Evolutionary conservation across 345 rosid genomes (phyloP).

Genomic region (Lagerstroemia speciosa): DNA sequence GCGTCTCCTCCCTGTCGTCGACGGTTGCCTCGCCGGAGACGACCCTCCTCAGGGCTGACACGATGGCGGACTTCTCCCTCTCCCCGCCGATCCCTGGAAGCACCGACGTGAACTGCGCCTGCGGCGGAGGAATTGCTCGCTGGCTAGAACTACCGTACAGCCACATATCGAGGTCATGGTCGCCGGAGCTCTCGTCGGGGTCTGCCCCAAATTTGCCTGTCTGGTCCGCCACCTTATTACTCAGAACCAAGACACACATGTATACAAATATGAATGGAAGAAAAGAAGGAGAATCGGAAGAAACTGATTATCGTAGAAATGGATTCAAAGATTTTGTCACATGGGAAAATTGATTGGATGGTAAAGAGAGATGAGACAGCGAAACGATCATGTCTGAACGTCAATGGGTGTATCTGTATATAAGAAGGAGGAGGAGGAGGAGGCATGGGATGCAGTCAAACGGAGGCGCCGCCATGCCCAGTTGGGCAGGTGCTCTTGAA

Average conservation of each 20-base stretch:
- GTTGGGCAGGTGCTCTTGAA: too few relatives aligned
- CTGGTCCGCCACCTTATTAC: not conserved
- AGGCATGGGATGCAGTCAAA: not conserved
- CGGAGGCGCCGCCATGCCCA: not conserved
- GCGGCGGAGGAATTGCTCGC: not conserved
- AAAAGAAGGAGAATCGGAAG: not conserved
- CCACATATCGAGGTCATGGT: not conserved
- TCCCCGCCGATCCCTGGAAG: slow-evolving; percentile 25
- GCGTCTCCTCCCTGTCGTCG: slow-evolving; percentile 27
- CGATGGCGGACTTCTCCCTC: slow-evolving; percentile 69
- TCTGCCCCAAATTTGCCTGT: not conserved
- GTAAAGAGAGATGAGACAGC: not conserved
- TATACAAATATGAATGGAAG: not conserved
- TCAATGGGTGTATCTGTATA: not conserved
- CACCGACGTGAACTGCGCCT: not conserved
- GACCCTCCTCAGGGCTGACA: slow-evolving; percentile 61
- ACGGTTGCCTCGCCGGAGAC: slow-evolving; percentile 49
- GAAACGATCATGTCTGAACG: not conserved
- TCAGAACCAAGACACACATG: not conserved
- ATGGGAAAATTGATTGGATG: not conserved
- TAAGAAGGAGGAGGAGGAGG: too few relatives aligned
- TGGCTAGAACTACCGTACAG: not conserved
- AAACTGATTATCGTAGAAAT: not conserved
- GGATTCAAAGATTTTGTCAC: not conserved
- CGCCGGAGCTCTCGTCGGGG: slow-evolving; percentile 1